Evolutionary conservation across 2,329 filamentous ascomycete genomes (phyloP).

Genomic region (Biscogniauxia marginata): DNA sequence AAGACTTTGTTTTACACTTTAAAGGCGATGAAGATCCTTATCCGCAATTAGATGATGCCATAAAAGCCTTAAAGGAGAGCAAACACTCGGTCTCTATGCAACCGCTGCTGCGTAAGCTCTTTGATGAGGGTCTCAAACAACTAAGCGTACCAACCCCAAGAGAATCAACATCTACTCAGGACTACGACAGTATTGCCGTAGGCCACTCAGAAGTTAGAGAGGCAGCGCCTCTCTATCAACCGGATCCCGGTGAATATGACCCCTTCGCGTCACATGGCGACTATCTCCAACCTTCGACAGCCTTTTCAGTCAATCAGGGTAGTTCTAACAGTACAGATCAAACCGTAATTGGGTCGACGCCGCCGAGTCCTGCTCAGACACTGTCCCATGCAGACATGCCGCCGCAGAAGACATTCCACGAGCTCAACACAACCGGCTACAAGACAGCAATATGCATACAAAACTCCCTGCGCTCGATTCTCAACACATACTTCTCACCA

Average conservation of each 20-base stretch:
- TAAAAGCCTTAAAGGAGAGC: constrained; percentile 46
- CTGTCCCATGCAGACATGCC: constrained; percentile 35
- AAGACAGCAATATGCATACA: constrained; percentile 54
- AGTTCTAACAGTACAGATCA: constrained; percentile 4
- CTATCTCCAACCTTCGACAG: constrained; percentile 10
- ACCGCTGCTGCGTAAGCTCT: constrained; percentile 12
- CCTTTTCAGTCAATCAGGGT: constrained; percentile 7
- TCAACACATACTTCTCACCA: constrained; percentile 50
- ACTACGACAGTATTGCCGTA: constrained; percentile 4
- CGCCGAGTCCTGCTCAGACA: constrained; percentile 45
- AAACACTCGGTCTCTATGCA: constrained; percentile 32
- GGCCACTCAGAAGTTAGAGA: constrained; percentile 10
- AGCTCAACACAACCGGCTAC: constrained; percentile 40
- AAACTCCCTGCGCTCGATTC: constrained; percentile 54
- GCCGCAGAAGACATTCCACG: constrained; percentile 42
- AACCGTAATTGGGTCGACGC: constrained; percentile 25
- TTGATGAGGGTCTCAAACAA: constrained; percentile 2
- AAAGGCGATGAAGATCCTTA: constrained; percentile 44
- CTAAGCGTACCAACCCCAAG: constrained; percentile 4
- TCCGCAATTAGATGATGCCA: constrained; percentile 43
- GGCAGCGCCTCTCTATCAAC: constrained; percentile 13
- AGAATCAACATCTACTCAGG: constrained; percentile 2
- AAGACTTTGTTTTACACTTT: constrained; percentile 58
- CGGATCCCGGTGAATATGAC: constrained; percentile 44
- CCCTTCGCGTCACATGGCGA: constrained; percentile 39